Evolutionary conservation across 2,329 filamentous ascomycete species (phyloP), one percentile per base, ranked within the genome.

Genomic region (Anisogramma anomala): DNA sequence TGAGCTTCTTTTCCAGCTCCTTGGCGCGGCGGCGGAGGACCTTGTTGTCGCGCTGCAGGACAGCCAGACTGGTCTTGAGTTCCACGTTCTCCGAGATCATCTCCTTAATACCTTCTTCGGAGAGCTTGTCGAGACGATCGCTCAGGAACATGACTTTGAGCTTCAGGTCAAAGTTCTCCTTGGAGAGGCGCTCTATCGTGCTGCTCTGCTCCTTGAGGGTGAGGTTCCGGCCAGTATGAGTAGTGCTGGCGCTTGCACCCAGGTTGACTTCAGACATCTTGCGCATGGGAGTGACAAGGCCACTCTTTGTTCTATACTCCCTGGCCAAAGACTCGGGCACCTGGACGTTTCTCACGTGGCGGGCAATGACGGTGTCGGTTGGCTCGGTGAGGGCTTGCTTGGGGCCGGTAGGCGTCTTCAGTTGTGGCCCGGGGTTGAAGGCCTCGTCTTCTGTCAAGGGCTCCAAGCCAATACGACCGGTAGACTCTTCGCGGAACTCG

Each of bases 11-110:
- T 61, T 96, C 88, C 34, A 96, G 64, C 52, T 95, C 87, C 53
- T 88, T 84, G 43, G 94, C 72, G 50, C 83, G 80, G 47, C 82
- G 79, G 17, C 86, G 79, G 42, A 96, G 61, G 15, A 79, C 71
- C 58, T 93, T 91, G 57, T 86, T 91, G 54, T 98, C 91, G 49
- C 93, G 85, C 59, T 94, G 86, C 43, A 91, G 72, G 26, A 91
- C 84, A 3, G 89, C 79, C 33, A 95, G 75, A 46, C 84, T 85
- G 0, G 89, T 94, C 61, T 93, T 91, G 36, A 96, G 72, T 57
- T 95, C 87, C 4, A 96, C 89, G 53, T 95, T 98, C 61, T 95
- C 89, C 33, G 86, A 87, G 53, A 96, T 94, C 81, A 95, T 93
- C 58, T 95, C 89, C 63, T 94, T 94, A 58, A 98, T 82, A 49